Base-by-base conservation (phyloP, 441 rosid species). In the Kokia cookei region DNA sequence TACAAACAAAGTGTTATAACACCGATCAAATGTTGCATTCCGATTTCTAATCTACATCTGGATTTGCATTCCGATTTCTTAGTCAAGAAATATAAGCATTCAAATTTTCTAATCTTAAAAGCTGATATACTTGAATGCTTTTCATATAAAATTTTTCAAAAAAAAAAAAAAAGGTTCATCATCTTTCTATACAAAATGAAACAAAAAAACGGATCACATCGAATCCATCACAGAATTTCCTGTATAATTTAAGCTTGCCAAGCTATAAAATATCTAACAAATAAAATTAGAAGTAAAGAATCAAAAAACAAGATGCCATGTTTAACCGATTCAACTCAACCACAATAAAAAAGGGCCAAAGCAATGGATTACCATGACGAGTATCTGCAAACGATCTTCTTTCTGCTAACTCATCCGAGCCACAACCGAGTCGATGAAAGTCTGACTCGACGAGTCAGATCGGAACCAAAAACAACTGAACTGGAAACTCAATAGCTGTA, bases 361-460 rank as follows among this genome's bases (percentile, higher is more conserved):
- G 32, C 35, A 78, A 82, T 40, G 60, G 59, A 15, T 5, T 78
- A 87, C 93, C 91, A 87, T 89, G 83, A 63, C 69, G 80, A 80
- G 69, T 78, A 73, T 35, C 54, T 54, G 69, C 73, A 65, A 80
- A 4, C 83, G 89, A 87, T 89, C 88, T 76, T 73, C 66, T 68
- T 77, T 70, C 32, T 74, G 55, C 72, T 79, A 85, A 73, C 82
- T 83, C 90, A 89, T 87, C 81, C 78, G 74, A 80, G 73, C n/a
- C 12, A 40, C 29, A 59, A 71, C 70, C 22, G 51, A 69, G 81
- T 45, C 65, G 65, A 79, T 40, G 61, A 62, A 76, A 69, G 66
- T 48, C 68, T 69, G 66, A 55, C 75, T 74, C 84, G 45, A 78
- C 48, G 76, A 76, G 78, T 81, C 89, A 82, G 90, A 89, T 89